Base-by-base conservation (phyloP, 2,329 filamentous ascomycete species). In the Albophoma yamanashiensis region DNA sequence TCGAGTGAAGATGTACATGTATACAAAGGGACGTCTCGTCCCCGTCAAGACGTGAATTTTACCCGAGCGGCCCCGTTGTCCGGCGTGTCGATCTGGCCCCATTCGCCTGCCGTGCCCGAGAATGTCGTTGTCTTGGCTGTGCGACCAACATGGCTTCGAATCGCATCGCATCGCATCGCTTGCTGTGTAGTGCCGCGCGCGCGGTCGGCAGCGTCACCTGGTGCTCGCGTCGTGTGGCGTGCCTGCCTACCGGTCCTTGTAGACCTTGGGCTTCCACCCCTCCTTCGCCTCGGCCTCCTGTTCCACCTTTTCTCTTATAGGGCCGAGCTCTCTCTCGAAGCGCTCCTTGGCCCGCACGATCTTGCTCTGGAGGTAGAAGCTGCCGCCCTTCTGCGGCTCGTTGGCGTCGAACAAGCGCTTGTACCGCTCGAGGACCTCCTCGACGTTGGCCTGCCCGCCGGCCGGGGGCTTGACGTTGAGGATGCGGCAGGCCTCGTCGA, bases 351-450 rank as follows among this genome's bases (percentile, higher is more conserved):
- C 94, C 63, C 94, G 82, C 67, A 97, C 77, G 59, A 99, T 86
- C 78, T 99, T 99, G 81, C 93, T 97, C 77, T 99, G 94, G 56
- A 99, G 81, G 75, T 99, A 99, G 76, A 99, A 99, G 69, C 92
- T 97, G 58, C 94, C 94, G 42, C 94, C 94, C 71, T 96, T 96
- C 75, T 95, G 82, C 14, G 94, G 93, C 65, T 99, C 90, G 77
- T 99, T 99, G 67, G 85, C 79, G 75, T 99, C 94, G 73, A 97
- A 99, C 56, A 99, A 79, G 65, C 88, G 86, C 84, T 97, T 97
- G 82, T 97, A 99, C 59, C 92, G 83, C 67, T 89, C 86, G 76
- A 89, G 87, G 59, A 96, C 86, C 65, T 88, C 82, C 68, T 92
- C 89, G 72, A 92, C 79, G 71, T 92, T 89, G 62, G 88, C 82